Base-by-base conservation (phyloP, 371 early-diverging fungal species). In the Rhizopus delemar region DNA sequence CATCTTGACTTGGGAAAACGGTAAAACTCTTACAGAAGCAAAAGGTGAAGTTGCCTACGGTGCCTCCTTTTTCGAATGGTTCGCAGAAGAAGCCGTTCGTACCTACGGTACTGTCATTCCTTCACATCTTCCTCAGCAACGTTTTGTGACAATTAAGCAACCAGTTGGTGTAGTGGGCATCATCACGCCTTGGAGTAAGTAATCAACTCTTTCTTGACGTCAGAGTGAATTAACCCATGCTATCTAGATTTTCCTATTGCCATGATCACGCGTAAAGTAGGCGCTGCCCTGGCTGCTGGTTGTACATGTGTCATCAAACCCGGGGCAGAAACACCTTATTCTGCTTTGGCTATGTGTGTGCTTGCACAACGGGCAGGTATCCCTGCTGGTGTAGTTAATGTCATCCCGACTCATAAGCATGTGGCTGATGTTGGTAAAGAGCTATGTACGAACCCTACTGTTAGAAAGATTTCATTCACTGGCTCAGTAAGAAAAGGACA, bases 141-240 rank as follows among this genome's bases (percentile, higher is more conserved):
- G 92, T 4, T 77, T 86, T 59, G 38, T 93, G 35, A 82, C 88
- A 22, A 78, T 92, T 56, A 84, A 86, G 58, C 92, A 93, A 66
- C 93, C 96, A 0, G 80, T 94, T n/a, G 96, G 96, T 52, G 92
- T 93, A n/a, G 89, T 84, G 8, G 91, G 90, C 28, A 74, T 93
- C 33, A 87, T 96, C 45, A 94, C 95, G 4, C 96, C 96, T n/a
- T 96, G 93, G 92, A 96, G 83, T 82, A 82, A 62, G 75, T 75
- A 11, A 8, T 34, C 4, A 5, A 39, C 9, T 29, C 31, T 8
- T 22, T 33, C 32, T 43, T 16, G 55, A 36, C 16, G 35, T 38
- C 41, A 48, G 28, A 46, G 55, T 32, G 35, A 49, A 35, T 53
- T n/a, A 33, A 7, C 15, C 15, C n/a, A n/a, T 2, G 7, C 7